Percentiles rank a stretch among this genome's conserved stretches.
Evolutionary conservation across 352 stramenopile genomes (phyloP).

Genomic region (Globisporangium camurandrum): DNA sequence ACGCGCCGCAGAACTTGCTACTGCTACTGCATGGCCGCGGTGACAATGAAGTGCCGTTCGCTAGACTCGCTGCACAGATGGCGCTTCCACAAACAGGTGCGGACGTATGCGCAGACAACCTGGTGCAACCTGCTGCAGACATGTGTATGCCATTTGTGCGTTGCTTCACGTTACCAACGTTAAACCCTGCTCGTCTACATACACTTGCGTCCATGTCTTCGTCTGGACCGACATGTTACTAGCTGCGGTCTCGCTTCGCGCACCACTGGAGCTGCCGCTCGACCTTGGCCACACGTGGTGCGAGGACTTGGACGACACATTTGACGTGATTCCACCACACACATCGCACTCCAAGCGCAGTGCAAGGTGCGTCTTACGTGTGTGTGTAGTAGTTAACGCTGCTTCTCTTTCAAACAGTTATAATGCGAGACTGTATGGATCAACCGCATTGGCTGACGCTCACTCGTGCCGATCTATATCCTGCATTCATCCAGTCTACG

Average conservation of each 20-base stretch:
- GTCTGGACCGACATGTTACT: neutral
- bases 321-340: slow-evolving; percentile 35
- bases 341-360: slow-evolving; percentile 30
- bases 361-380: slow-evolving; percentile 23
- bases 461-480: neutral
- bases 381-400: neutral
- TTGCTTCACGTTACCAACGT: too few relatives aligned
- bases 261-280: slow-evolving; percentile 46
- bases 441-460: neutral
- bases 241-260: slow-evolving; percentile 44
- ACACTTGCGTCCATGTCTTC: neutral
- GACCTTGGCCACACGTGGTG: slow-evolving; percentile 47
- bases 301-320: slow-evolving; percentile 40
- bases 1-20: slow-evolving; percentile 43
- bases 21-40: slow-evolving; percentile 57
- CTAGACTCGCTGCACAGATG: slow-evolving; percentile 40
- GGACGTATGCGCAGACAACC: too few relatives aligned
- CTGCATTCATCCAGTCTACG: too few relatives aligned
- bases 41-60: slow-evolving; percentile 46
- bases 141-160: too few relatives aligned
- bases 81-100: slow-evolving; percentile 58
- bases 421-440: neutral
- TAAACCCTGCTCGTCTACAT: too few relatives aligned
- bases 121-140: too few relatives aligned
- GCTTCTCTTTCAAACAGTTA: neutral